phyloP scores from a whole-genome alignment of 805 yeast species.

The Candida ortonii region DNA sequence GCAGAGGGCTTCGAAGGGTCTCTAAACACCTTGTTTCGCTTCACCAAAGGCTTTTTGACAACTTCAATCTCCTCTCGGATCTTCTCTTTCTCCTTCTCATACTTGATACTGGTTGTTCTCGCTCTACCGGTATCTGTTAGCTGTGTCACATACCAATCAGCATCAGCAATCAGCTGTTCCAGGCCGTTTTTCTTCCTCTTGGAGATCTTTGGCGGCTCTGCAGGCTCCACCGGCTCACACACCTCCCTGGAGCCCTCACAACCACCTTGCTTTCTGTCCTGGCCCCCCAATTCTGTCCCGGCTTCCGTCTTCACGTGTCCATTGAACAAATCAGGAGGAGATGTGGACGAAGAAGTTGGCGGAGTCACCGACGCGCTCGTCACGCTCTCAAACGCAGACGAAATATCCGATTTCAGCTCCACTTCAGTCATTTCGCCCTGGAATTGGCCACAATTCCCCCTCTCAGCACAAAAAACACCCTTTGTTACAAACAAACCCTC shows the following conservation, averaged over 20 bases:
- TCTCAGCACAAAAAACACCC: not conserved
- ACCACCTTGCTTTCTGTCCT: constrained; percentile 1
- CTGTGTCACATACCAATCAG: constrained; percentile 29
- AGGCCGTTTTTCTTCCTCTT: constrained; percentile 5
- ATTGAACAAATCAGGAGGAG: constrained; percentile 11
- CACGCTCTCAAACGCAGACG: constrained; percentile 13
- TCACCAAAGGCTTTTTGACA: not conserved
- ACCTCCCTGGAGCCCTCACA: too few relatives aligned
- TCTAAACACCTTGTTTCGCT: not conserved
- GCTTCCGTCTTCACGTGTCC: not conserved
- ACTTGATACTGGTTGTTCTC: constrained; percentile 16
- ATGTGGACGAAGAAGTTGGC: constrained; percentile 7
- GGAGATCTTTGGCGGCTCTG: too few relatives aligned
- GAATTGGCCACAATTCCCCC: too few relatives aligned
- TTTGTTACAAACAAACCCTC: too few relatives aligned
- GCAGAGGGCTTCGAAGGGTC: constrained; percentile 5
- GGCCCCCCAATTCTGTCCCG: constrained; percentile 4
- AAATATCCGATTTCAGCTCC: constrained; percentile 10
- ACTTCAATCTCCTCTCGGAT: constrained; percentile 3
- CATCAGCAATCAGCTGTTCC: constrained; percentile 21
- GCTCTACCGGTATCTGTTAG: constrained; percentile 7
- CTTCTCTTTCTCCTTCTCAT: constrained; percentile 11
- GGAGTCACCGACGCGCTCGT: constrained; percentile 6
- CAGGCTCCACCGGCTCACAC: not conserved
- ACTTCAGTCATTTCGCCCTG: too few relatives aligned